These are phyloP conservation scores for Barbatosphaeria neglecta DNA, from an alignment of 495 filamentous ascomycete genomes.

Conservation along the genomic window DNA sequence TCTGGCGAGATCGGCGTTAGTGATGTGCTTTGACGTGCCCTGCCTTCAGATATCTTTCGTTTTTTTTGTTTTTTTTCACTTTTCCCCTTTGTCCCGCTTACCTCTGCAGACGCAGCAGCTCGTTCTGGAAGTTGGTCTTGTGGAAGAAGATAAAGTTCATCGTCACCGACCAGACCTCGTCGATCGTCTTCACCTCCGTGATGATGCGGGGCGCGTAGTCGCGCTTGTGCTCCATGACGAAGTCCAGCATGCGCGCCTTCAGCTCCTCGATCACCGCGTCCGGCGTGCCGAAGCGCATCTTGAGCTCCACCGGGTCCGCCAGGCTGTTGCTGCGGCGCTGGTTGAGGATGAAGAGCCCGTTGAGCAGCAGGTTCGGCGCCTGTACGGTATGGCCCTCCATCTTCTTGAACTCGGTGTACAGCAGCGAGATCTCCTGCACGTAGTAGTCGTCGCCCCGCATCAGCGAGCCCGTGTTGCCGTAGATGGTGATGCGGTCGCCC, in stretches of 20 bases:
- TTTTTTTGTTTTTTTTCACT: no score
- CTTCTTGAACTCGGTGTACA: constrained; percentile 98
- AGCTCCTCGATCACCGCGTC: constrained; percentile 78
- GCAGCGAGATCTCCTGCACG: constrained; percentile 85
- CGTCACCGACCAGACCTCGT: constrained; percentile 52
- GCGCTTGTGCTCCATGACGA: constrained; percentile 75
- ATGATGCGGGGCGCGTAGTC: constrained; percentile 87
- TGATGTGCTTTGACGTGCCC: no score
- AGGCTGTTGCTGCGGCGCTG: constrained; percentile 81
- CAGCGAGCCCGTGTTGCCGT: constrained; percentile 71
- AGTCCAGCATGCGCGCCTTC: constrained; percentile 71
- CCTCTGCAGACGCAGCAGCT: constrained; percentile 74
- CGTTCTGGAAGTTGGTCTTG: constrained; percentile 86
- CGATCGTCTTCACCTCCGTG: constrained; percentile 65
- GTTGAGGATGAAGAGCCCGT: constrained; percentile 88
- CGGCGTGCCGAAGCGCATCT: constrained; percentile 81
- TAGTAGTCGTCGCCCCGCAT: constrained; percentile 87
- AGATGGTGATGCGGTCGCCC: constrained; percentile 83
- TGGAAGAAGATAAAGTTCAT: constrained; percentile 97
- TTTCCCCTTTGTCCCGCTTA: neutral
- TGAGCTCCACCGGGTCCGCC: constrained; percentile 75
- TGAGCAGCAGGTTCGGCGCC: constrained; percentile 88
- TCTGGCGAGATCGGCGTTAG: no score
- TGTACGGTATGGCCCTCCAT: constrained; percentile 94
- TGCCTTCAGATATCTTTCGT: no score